Base-by-base conservation (phyloP, 768 basidiomycete genomes). In the Sarcodon aspratus region DNA sequence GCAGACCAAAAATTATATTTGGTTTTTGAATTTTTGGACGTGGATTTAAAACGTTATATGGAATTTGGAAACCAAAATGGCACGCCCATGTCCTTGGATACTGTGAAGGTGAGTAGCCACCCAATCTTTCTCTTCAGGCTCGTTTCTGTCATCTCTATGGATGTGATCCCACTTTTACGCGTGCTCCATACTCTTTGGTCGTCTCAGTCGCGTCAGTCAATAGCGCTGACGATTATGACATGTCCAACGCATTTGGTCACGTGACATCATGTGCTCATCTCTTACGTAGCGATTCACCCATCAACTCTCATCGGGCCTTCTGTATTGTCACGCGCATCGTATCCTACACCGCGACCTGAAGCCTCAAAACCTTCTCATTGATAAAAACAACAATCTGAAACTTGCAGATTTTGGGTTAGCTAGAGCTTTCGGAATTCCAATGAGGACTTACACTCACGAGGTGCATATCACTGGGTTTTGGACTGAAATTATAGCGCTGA, bases 391-490 rank as follows among this genome's bases (percentile, higher is more conserved):
- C 54, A 95, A 96, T 62, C 76, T 98, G 48, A 98, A 98, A 67
- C 78, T 98, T 21, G 94, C 91, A 11, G 95, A 97, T 68, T 97
- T 98, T 59, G 95, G 95, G 37, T 75, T 98, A 40, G 94, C 95
- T 2, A 74, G 95, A 52, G 95, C 95, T 9, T 99, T 99, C 63
- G 96, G 96, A 50, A 97, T 99, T 57, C 96, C 96, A 37, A 82
- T 99, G 73, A 75, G 96, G 57, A 96, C 95, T n/a, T 99, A 98
- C 64, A 99, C 95, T 12, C 96, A 98, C 61, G 96, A 99, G 76
- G 95, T 91, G 52, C 52, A 73, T 53, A 45, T 13, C 31, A 33
- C 18, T 33, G 47, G 51, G 8, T 48, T 17, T 48, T 40, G 9
- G 13, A 42, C 40, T 42, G 21, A 2, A 27, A 27, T 27, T 27